Evolutionary conservation across 129 eudicot species (phyloP).

Genomic region (Flaveria robusta): DNA sequence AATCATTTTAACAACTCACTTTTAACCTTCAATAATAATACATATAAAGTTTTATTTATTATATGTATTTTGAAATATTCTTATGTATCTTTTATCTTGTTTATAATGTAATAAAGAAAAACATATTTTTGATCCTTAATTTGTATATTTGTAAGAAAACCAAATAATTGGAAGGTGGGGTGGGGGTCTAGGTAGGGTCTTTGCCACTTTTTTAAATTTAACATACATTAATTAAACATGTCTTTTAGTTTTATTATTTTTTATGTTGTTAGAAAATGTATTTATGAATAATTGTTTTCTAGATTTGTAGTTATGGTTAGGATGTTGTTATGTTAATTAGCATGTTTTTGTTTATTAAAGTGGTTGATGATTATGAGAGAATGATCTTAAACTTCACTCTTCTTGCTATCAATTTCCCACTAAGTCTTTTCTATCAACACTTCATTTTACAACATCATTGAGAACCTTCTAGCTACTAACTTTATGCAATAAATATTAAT

Average conservation of each 20-base stretch:
- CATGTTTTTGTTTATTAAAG: conserved; percentile 20
- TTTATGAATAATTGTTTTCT: background rate
- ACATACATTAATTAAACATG: background rate
- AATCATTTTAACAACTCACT: conserved; percentile 7
- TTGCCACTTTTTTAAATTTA: background rate
- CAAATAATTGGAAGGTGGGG: background rate
- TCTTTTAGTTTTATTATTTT: too few species aligned
- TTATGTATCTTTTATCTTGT: background rate
- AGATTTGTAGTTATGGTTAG: conserved; percentile 5
- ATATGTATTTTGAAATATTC: background rate
- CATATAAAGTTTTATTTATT: too few species aligned
- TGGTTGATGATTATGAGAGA: conserved; percentile 24
- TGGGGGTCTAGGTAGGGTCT: conserved; percentile 9
- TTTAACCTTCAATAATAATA: background rate
- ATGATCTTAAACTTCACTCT: conserved; percentile 45
- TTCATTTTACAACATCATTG: conserved; percentile 30
- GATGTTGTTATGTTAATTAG: conserved; percentile 23
- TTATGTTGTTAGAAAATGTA: background rate
- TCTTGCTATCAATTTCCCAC: conserved; percentile 42
- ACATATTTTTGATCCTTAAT: background rate
- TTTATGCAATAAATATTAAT: background rate
- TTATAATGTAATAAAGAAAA: background rate
- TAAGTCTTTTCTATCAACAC: conserved; percentile 35
- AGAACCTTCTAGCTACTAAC: conserved; percentile 21
- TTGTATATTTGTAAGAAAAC: conserved; percentile 9